Conservation (phyloP, 192 early-diverging fungal species). For the Pilobolus umbonatus region DNA sequence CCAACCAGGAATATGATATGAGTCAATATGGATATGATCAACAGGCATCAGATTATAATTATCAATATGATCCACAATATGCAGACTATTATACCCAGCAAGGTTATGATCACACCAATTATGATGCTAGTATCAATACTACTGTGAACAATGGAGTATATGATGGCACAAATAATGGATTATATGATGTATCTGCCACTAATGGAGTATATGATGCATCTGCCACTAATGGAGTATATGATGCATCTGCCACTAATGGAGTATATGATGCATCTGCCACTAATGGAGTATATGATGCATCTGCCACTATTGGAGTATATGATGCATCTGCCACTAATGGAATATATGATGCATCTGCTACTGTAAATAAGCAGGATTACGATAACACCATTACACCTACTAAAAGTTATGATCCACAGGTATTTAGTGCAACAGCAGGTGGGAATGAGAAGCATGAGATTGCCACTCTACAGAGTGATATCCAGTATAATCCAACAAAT, state of each 20-base stretch:
- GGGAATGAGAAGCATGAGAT: too few species aligned
- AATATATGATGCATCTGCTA: background rate
- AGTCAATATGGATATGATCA: constrained; percentile 18
- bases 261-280: background rate
- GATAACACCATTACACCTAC: background rate
- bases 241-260: background rate
- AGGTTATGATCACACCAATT: constrained; percentile 2
- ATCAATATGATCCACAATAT: constrained; percentile 12
- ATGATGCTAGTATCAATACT: background rate
- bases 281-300: background rate
- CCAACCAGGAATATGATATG: constrained; percentile 26
- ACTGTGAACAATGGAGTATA: too few species aligned
- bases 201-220: too few species aligned
- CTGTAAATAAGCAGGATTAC: background rate
- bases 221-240: background rate
- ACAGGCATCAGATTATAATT: background rate
- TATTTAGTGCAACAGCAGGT: background rate
- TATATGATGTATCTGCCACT: background rate
- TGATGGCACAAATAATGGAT: too few species aligned
- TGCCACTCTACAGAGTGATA: too few species aligned
- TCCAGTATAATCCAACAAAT: constrained; percentile 1
- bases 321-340: background rate
- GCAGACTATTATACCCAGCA: constrained; percentile 6
- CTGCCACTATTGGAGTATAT: background rate
- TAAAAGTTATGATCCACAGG: background rate